These are phyloP conservation scores for Cordyceps cicadae DNA, from an alignment of 2,329 filamentous ascomycete genomes.

Conservation along the genomic window DNA sequence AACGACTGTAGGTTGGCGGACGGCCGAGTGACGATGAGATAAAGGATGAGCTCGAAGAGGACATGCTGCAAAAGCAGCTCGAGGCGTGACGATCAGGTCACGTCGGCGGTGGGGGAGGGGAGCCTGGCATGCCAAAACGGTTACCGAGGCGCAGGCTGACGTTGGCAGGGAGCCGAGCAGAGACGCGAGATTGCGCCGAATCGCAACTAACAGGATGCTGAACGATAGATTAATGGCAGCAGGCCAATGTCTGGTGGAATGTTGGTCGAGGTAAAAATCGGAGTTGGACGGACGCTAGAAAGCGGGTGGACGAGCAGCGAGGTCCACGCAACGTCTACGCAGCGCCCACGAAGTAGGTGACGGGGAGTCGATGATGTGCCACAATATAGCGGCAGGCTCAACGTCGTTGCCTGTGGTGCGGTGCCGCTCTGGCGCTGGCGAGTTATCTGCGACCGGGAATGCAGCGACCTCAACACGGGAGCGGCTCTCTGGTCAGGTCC, in stretches of 20 bases:
- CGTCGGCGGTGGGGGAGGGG: constrained; percentile 12
- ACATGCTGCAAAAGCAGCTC: constrained; percentile 26
- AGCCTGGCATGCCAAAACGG: constrained; percentile 10
- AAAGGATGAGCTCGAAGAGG: constrained; percentile 42
- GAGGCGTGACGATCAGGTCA: constrained; percentile 10
- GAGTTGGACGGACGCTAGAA: background rate
- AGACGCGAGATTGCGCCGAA: background rate
- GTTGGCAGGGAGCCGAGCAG: constrained; percentile 5
- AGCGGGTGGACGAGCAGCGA: background rate
- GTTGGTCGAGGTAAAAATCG: background rate
- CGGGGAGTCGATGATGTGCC: background rate
- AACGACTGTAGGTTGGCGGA: constrained; percentile 32
- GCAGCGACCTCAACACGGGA: background rate
- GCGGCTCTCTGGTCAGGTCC: constrained; percentile 4
- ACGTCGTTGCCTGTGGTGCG: background rate
- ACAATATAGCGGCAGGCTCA: background rate
- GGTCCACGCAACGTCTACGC: background rate
- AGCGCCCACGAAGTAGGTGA: background rate
- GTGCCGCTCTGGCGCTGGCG: background rate
- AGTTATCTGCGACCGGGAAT: background rate
- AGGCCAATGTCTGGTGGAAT: background rate
- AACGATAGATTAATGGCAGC: background rate
- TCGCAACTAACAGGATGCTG: background rate
- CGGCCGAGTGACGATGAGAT: constrained; percentile 37
- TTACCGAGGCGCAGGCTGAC: constrained; percentile 10